Evolutionary conservation across 129 eudicot species (phyloP).

Genomic region (Centella asiatica): DNA sequence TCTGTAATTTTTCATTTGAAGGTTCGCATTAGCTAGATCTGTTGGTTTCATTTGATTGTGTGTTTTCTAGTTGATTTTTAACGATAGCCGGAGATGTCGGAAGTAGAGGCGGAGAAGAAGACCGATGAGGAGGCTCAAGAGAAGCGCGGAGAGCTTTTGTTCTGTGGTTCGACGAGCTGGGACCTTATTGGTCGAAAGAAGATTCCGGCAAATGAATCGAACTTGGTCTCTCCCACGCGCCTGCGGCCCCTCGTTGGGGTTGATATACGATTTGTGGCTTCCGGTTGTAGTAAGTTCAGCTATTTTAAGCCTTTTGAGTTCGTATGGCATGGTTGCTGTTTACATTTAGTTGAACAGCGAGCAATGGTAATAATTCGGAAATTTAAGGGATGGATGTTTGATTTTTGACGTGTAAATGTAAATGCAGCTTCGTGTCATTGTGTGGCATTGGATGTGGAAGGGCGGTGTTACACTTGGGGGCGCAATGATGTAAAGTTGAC

Average conservation of each 20-base stretch:
- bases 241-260: constrained; percentile 84
- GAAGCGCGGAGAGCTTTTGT: constrained; percentile 76
- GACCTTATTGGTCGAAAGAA: constrained; percentile 59
- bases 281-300: constrained; percentile 70
- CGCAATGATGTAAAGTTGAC: constrained; percentile 56
- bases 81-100: constrained; percentile 41
- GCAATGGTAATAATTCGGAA: not conserved
- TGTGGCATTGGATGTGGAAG: constrained; percentile 89
- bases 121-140: constrained; percentile 36
- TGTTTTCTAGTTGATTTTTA: constrained; percentile 3
- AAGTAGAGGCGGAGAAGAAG: constrained; percentile 32
- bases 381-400: not conserved
- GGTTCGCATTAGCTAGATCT: constrained; percentile 10
- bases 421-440: constrained; percentile 80
- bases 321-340: not conserved
- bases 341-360: not conserved
- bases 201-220: constrained; percentile 38
- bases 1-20: not conserved
- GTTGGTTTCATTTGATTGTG: not conserved
- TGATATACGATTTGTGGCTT: constrained; percentile 69
- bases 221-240: constrained; percentile 67
- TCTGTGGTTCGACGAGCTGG: constrained; percentile 78
- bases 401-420: not conserved
- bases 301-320: not conserved
- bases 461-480: constrained; percentile 97